Evolutionary conservation across 805 yeast genomes (phyloP), one percentile per base, ranked within the genome.

Genomic region (Blastobotrys peoriensis): DNA sequence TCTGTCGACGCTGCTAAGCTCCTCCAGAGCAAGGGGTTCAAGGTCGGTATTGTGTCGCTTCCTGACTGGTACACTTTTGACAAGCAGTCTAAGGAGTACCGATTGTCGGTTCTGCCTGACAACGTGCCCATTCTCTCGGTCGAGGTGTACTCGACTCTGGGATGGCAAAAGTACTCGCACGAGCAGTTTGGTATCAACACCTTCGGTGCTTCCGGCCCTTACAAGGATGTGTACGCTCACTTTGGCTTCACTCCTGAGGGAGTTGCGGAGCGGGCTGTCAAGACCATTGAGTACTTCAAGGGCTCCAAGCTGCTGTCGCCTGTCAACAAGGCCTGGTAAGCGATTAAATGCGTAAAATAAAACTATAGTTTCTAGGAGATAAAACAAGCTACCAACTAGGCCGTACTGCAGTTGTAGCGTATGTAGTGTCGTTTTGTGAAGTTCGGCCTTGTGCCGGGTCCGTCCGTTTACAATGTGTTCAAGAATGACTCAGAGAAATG

Each of bases 141-240:
- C 54, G 98, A 93, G 79, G 98, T 88, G 43, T 75, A 87, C 80
- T 69, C 95, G 46, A 80, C 96, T 44, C 73, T 76, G 59, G 96
- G 96, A 47, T 93, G 98, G 98, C 74, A 82, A 60, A 85, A 81
- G 70, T 93, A 88, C 75, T 79, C 97, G 48, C 98, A 93, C 73
- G 94, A 85, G 75, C 95, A 88, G 69, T 86, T 91, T 61, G 96
- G 97, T 71, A 75, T 93, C 63, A 80, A 87, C 79, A 80, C 86
- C 73, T 93, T 93, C 65, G 98, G 98, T 78, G 93, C 89, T 51
- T 88, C 97, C 49, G 98, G 95, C 66, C 84, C 86, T 67, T 93
- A 83, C 63, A 68, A 70, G 47, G 86, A 84, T 52, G 76, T 91
- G 51, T 93, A 81, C 82, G 78, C 86, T 69, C 71, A 62, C 73